Conservation (phyloP, 139 green algal genomes). For the Chlamydomonas incerta region DNA sequence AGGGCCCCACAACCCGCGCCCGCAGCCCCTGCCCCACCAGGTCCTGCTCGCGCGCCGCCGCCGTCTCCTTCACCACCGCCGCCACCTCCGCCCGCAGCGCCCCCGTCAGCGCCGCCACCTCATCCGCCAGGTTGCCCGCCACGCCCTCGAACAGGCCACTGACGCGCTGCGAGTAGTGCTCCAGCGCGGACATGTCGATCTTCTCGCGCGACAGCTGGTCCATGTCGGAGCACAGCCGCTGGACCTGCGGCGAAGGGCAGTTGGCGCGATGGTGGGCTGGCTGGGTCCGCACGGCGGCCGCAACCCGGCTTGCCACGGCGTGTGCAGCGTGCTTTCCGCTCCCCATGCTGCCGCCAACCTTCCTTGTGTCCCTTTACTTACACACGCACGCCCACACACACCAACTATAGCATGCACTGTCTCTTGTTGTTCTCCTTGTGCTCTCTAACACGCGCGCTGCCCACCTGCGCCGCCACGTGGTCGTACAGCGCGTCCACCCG, state of each 20-base stretch:
- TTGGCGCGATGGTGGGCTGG: too few relatives aligned
- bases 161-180: constrained; percentile 52
- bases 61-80: neutral
- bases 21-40: neutral
- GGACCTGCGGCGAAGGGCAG: constrained; percentile 43
- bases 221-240: constrained; percentile 36
- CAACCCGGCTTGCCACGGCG: too few relatives aligned
- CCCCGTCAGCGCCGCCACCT: constrained; percentile 32
- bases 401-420: too few relatives aligned
- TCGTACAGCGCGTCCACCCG: constrained; percentile 47
- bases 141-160: constrained; percentile 33
- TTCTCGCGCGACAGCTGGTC: constrained; percentile 56
- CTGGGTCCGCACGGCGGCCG: too few relatives aligned
- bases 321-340: too few relatives aligned
- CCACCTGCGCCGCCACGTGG: constrained; percentile 55
- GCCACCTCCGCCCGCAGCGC: constrained; percentile 31
- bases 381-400: too few relatives aligned
- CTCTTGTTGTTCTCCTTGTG: too few relatives aligned
- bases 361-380: too few relatives aligned
- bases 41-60: neutral
- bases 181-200: constrained; percentile 48
- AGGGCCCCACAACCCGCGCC: neutral
- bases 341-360: too few relatives aligned
- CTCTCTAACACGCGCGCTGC: too few relatives aligned
- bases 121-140: constrained; percentile 37